These are phyloP conservation scores for Fraxinus sp. DNA, from an alignment of 305 asterid species.

Conservation along the genomic window DNA sequence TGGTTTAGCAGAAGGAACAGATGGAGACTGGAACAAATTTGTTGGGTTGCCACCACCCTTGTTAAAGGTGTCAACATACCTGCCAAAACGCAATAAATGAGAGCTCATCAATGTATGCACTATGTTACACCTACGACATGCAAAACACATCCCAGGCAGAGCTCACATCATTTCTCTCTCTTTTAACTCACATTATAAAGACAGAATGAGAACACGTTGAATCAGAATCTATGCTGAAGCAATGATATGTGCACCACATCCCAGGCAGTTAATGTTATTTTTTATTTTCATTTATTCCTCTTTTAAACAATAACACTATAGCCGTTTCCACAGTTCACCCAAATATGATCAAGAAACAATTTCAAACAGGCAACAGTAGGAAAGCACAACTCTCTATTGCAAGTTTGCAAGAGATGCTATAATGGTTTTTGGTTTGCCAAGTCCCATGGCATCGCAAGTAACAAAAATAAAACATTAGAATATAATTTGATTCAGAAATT, in stretches of 20 bases:
- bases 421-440: background rate
- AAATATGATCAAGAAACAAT: constrained; percentile 4
- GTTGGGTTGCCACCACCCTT: constrained; percentile 71
- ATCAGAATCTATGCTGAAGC: background rate
- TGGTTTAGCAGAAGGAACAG: constrained; percentile 58
- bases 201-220: background rate
- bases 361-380: constrained; percentile 15
- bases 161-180: constrained; percentile 1
- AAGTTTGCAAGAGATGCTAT: background rate
- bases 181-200: background rate
- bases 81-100: constrained; percentile 32
- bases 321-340: background rate
- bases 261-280: background rate
- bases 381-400: constrained; percentile 2
- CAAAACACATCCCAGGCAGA: background rate
- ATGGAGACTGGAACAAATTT: constrained; percentile 64
- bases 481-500: background rate
- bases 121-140: background rate
- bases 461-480: background rate
- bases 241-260: background rate
- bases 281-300: background rate
- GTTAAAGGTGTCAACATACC: constrained; percentile 95
- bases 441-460: background rate
- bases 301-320: background rate
- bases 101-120: background rate